phyloP scores from a whole-genome alignment of 2,329 filamentous ascomycete species.

The Alternaria burnsii region DNA sequence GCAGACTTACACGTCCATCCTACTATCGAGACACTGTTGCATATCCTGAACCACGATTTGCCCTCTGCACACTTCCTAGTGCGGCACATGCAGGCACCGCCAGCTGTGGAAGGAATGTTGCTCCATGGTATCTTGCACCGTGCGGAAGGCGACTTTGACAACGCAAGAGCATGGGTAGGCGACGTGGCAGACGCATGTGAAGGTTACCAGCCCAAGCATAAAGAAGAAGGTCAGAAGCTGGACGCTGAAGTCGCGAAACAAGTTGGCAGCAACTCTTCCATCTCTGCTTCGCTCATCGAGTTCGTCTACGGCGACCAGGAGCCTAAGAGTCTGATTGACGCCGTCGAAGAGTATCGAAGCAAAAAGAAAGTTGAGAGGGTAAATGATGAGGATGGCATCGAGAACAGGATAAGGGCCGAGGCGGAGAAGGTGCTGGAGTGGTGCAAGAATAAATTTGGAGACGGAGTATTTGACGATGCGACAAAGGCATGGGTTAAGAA shows the following conservation, averaged over 20 bases:
- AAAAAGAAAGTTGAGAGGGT: constrained; percentile 21
- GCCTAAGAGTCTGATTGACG: constrained; percentile 42
- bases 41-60: constrained; percentile 62
- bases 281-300: constrained; percentile 17
- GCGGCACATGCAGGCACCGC: constrained; percentile 61
- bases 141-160: constrained; percentile 61
- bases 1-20: constrained; percentile 54
- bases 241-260: constrained; percentile 10
- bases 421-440: constrained; percentile 54
- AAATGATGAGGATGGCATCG: constrained; percentile 38
- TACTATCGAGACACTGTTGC: constrained; percentile 60
- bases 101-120: constrained; percentile 61
- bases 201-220: constrained; percentile 37
- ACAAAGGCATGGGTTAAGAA: constrained; percentile 55
- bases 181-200: constrained; percentile 54
- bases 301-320: constrained; percentile 34
- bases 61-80: constrained; percentile 62
- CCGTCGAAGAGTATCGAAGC: constrained; percentile 51
- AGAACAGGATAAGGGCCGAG: constrained; percentile 49
- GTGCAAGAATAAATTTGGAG: constrained; percentile 58
- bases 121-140: constrained; percentile 61
- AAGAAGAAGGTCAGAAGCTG: constrained; percentile 25
- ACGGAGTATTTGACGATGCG: constrained; percentile 54
- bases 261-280: constrained; percentile 11
- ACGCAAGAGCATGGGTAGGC: constrained; percentile 59